A percentile compares a stretch with the other conserved stretches of the same genome.
These are phyloP conservation scores for Gentiana macrophylla DNA, from an alignment of 257 asterid genomes.

Conservation along the genomic window DNA sequence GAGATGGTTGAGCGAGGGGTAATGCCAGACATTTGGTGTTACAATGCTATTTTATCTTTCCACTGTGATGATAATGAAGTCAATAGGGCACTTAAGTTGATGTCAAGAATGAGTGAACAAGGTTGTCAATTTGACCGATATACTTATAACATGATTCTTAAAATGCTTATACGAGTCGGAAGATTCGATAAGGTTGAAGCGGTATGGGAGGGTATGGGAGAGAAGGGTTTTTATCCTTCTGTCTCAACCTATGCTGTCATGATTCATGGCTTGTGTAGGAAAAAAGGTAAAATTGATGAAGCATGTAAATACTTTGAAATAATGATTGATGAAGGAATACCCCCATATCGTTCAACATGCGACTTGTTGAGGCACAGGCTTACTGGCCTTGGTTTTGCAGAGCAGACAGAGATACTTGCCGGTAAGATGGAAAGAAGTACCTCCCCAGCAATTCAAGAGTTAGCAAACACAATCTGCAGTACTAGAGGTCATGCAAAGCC, in stretches of 20 bases:
- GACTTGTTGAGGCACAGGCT: constrained; percentile 63
- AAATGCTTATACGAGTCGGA: constrained; percentile 74
- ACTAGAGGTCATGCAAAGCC: constrained; percentile 17
- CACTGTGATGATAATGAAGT: constrained; percentile 82
- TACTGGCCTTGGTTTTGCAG: constrained; percentile 56
- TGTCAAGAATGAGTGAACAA: constrained; percentile 50
- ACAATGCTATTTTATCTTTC: constrained; percentile 47
- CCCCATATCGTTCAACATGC: constrained; percentile 54
- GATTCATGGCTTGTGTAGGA: constrained; percentile 81
- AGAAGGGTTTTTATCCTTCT: constrained; percentile 57
- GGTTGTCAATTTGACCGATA: constrained; percentile 43
- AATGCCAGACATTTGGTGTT: constrained; percentile 69
- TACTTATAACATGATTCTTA: constrained; percentile 72
- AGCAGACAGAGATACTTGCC: constrained; percentile 52
- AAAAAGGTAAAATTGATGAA: constrained; percentile 62
- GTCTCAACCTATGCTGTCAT: constrained; percentile 75
- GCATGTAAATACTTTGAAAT: constrained; percentile 63
- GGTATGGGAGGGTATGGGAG: constrained; percentile 68
- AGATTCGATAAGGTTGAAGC: constrained; percentile 66
- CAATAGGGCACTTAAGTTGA: constrained; percentile 46
- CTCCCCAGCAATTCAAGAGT: constrained; percentile 46
- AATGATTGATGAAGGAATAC: constrained; percentile 94
- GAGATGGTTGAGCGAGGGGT: constrained; percentile 54
- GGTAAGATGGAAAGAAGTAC: constrained; percentile 82
- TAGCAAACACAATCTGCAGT: constrained; percentile 51